Evolutionary conservation across 1,284 basidiomycete genomes (phyloP), one percentile per base, ranked within the genome.

Genomic region (Moesziomyces antarcticus): DNA sequence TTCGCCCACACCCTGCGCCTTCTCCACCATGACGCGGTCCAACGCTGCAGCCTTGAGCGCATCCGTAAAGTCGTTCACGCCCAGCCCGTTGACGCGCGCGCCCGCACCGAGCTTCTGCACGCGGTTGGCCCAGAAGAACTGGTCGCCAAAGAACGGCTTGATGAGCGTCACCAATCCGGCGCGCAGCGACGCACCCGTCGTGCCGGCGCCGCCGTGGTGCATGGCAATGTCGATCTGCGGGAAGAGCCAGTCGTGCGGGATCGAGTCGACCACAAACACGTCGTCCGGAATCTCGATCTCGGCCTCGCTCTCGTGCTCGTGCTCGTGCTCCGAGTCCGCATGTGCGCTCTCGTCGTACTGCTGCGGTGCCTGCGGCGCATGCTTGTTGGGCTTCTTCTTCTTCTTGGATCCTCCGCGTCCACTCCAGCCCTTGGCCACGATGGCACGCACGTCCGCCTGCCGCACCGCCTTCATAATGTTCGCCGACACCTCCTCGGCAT

Each of bases 141-240:
- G 80, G 37, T 75, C 80, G 22, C 80, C 80, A 57, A 82, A 82
- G 75, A 82, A 82, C 5, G 80, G 79, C 45, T 82, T 78, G 52
- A 81, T 78, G 13, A 81, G 47, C 25, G 80, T 81, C 25, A 78
- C 73, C 27, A 81, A 44, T 11, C 79, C 79, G 11, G 76, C 79
- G 21, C 79, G 73, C 21, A 81, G 50, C 35, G 74, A 77, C 11
- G 79, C 79, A n/a, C 77, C 79, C 18, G 90, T 91, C 0, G 90
- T 92, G 27, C 90, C 91, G 2, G 90, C 90, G 21, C 91, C 90
- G 40, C 90, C 90, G 78, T 91, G 90, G 85, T 91, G 64, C 60
- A 70, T 65, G 11, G 62, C 57, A 50, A 67, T 64, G 50, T 78
- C 59, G 48, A 70, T 68, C 66, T 71, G 42, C 10, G 54, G 69